Conservation (phyloP, 2,329 filamentous ascomycete genomes). For the Alternaria consortialis region DNA sequence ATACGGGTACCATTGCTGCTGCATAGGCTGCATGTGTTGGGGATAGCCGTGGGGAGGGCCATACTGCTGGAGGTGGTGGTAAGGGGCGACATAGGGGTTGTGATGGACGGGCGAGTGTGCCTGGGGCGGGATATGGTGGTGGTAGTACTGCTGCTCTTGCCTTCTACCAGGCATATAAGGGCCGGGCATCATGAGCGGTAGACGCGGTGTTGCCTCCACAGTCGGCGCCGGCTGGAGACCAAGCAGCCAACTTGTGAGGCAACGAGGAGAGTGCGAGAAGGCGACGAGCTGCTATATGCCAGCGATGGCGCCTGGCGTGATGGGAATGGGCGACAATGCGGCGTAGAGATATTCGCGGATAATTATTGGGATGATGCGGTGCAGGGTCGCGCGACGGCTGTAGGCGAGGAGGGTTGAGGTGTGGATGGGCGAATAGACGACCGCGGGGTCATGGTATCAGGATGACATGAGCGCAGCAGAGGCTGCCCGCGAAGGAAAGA, state of each 20-base stretch:
- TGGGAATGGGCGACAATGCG: slow-evolving; percentile 13
- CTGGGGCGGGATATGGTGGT: slow-evolving; percentile 36
- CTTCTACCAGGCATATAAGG: slow-evolving; percentile 58
- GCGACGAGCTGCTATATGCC: slow-evolving; percentile 8
- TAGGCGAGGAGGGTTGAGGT: slow-evolving; percentile 22
- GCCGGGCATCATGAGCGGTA: slow-evolving; percentile 79
- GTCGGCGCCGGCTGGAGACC: slow-evolving; percentile 50
- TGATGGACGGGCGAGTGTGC: slow-evolving; percentile 30
- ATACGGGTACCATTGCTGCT: slow-evolving; percentile 53
- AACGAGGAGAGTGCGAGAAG: slow-evolving; percentile 30
- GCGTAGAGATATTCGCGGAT: slow-evolving; percentile 22
- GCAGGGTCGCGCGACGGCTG: slow-evolving; percentile 39
- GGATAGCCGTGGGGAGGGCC: slow-evolving; percentile 51
- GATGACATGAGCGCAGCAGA: slow-evolving; percentile 47
- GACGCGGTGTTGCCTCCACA: slow-evolving; percentile 53
- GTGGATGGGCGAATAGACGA: slow-evolving; percentile 31
- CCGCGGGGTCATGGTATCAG: slow-evolving; percentile 47
- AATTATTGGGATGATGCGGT: slow-evolving; percentile 38
- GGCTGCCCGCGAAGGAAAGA: slow-evolving; percentile 33
- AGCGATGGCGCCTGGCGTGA: slow-evolving; percentile 8
- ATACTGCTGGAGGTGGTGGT: slow-evolving; percentile 53
- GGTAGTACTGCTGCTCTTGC: slow-evolving; percentile 52
- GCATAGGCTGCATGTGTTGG: slow-evolving; percentile 50
- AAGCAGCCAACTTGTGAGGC: slow-evolving; percentile 52
- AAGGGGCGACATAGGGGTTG: slow-evolving; percentile 44